A percentile compares a stretch with the other conserved stretches of the same genome.
phyloP scores from a whole-genome alignment of 768 basidiomycete genomes.

The Russula olivacea region DNA sequence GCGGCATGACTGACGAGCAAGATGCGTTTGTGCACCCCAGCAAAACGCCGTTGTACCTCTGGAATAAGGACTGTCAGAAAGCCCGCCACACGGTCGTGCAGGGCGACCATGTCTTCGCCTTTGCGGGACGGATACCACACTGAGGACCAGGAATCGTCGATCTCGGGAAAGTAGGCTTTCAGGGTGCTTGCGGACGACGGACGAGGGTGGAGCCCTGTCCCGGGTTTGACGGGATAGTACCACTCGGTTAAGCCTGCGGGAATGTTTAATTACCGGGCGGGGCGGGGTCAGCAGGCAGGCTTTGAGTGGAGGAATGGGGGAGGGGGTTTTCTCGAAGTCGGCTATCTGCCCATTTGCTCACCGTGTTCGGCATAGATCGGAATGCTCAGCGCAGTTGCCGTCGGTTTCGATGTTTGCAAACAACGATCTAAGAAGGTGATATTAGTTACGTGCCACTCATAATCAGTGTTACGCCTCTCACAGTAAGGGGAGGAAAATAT shows the following conservation, averaged over 20 bases:
- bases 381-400: slow-evolving; percentile 51
- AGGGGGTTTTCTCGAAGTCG: not conserved
- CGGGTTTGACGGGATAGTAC: slow-evolving; percentile 64
- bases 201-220: slow-evolving; percentile 71
- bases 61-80: slow-evolving; percentile 49
- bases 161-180: slow-evolving; percentile 47
- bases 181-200: slow-evolving; percentile 53
- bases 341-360: slow-evolving; percentile 26
- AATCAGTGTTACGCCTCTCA: slow-evolving; percentile 31
- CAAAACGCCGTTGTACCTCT: slow-evolving; percentile 43
- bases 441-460: not conserved
- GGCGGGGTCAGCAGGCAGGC: not conserved
- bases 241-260: slow-evolving; percentile 63
- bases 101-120: slow-evolving; percentile 59
- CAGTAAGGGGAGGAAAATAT: slow-evolving; percentile 86
- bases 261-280: no score
- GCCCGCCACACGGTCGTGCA: slow-evolving; percentile 54
- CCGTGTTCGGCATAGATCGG: slow-evolving; percentile 81
- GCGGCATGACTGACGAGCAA: slow-evolving; percentile 73
- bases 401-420: slow-evolving; percentile 69
- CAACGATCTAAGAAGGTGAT: slow-evolving; percentile 61
- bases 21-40: slow-evolving; percentile 43
- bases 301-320: no score
- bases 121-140: slow-evolving; percentile 65
- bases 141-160: slow-evolving; percentile 56